A percentile compares a stretch with the other conserved stretches of the same genome.
These are phyloP conservation scores for Oryza glaberrima DNA, from an alignment of 176 grass and related monocot species.

Conservation along the genomic window DNA sequence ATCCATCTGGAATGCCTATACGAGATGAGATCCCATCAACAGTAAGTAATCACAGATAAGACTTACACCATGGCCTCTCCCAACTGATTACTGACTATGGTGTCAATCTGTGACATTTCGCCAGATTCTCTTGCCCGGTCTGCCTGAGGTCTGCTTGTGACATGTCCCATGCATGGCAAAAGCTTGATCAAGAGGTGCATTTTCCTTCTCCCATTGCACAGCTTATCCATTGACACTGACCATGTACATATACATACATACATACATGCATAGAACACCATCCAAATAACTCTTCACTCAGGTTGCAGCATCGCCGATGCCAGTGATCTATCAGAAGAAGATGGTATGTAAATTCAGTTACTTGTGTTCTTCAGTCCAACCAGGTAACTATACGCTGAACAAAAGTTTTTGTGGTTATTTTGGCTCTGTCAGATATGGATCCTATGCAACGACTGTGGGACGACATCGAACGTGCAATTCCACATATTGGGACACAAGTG, in stretches of 20 bases:
- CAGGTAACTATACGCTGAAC: background rate
- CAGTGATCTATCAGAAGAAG: conserved; percentile 66
- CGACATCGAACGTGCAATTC: conserved; percentile 60
- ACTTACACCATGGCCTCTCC: background rate
- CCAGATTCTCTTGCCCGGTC: conserved; percentile 78
- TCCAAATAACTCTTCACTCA: conserved; percentile 34
- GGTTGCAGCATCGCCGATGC: conserved; percentile 76
- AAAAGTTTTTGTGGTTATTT: background rate
- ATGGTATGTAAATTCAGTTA: conserved; percentile 53
- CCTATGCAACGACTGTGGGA: conserved; percentile 81
- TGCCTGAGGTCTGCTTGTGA: conserved; percentile 76
- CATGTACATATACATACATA: background rate
- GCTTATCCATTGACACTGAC: background rate
- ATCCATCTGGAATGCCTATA: conserved; percentile 78
- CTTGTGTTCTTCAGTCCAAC: no score
- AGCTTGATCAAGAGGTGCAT: conserved; percentile 74
- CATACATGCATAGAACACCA: background rate
- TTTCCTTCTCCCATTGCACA: conserved; percentile 1
- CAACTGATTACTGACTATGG: background rate
- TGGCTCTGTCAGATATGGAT: conserved; percentile 68
- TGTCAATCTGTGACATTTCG: background rate
- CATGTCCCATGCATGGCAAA: conserved; percentile 73
- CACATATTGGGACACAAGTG: conserved; percentile 80
- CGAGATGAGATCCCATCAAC: conserved; percentile 64
- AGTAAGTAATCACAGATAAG: conserved; percentile 46